These are phyloP conservation scores for Fraxinus floribunda DNA, from an alignment of 305 asterid genomes.

Conservation along the genomic window DNA sequence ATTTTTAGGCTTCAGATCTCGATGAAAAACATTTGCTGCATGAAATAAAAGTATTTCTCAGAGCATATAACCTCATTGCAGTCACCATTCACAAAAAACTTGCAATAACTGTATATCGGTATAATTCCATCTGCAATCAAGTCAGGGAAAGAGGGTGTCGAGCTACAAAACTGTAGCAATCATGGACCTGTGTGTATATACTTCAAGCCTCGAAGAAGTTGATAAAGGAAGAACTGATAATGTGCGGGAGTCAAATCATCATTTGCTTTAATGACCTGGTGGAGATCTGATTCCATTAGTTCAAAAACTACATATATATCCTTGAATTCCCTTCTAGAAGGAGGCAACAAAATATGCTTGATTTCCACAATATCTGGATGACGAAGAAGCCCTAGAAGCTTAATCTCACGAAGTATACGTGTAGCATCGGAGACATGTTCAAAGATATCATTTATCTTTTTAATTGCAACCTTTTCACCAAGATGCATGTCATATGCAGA, in stretches of 20 bases:
- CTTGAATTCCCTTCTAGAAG: constrained; percentile 94
- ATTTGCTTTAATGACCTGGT: constrained; percentile 93
- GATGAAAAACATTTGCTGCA: constrained; percentile 91
- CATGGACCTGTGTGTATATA: constrained; percentile 81
- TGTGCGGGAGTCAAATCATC: constrained; percentile 94
- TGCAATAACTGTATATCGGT: neutral
- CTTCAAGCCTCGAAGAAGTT: constrained; percentile 93
- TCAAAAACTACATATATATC: constrained; percentile 90
- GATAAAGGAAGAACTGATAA: constrained; percentile 93
- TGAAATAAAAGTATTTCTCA: constrained; percentile 11
- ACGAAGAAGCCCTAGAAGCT: constrained; percentile 95
- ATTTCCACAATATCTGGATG: constrained; percentile 96
- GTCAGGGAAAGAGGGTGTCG: neutral
- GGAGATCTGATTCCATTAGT: constrained; percentile 96
- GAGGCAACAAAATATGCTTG: constrained; percentile 90
- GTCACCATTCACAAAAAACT: neutral
- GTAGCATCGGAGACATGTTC: constrained; percentile 98
- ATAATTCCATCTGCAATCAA: neutral
- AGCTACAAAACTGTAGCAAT: neutral
- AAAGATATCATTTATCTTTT: constrained; percentile 88
- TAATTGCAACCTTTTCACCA: constrained; percentile 92
- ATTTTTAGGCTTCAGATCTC: constrained; percentile 90
- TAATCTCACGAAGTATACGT: constrained; percentile 92
- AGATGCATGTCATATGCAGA: constrained; percentile 93
- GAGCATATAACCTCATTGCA: constrained; percentile 3